Conservation (phyloP, 495 filamentous ascomycete species). For the Mytilinidion resinicola region DNA sequence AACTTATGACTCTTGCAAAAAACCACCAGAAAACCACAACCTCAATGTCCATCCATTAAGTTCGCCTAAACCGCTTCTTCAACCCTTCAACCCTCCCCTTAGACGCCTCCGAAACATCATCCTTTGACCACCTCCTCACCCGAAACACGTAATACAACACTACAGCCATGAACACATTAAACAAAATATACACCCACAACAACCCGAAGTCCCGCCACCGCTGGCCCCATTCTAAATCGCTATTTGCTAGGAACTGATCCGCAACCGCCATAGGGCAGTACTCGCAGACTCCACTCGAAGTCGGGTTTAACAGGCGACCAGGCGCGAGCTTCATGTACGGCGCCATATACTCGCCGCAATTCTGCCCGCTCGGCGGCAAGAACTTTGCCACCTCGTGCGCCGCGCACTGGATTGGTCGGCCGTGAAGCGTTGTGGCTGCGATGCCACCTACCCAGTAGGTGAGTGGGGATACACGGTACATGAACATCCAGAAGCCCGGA, state of each 20-base stretch:
- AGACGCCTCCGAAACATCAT: not conserved
- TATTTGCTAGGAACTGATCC: conserved; percentile 52
- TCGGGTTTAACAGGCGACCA: conserved; percentile 42
- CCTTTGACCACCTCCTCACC: not conserved
- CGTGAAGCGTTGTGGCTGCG: conserved; percentile 54
- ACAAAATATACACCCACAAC: conserved; percentile 7
- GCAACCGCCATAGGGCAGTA: conserved; percentile 57
- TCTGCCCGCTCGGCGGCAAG: conserved; percentile 46
- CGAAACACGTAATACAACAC: conserved; percentile 1
- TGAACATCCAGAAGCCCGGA: conserved; percentile 78
- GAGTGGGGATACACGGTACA: conserved; percentile 74
- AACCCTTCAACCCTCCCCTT: too few species aligned
- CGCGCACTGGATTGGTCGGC: conserved; percentile 52
- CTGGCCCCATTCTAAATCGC: conserved; percentile 48
- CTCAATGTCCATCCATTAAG: too few species aligned
- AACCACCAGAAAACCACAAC: too few species aligned
- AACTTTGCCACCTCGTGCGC: conserved; percentile 54
- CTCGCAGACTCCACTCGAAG: conserved; percentile 48
- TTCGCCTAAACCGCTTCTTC: too few species aligned
- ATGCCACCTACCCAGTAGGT: conserved; percentile 65
- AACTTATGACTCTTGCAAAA: too few species aligned
- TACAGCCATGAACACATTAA: conserved; percentile 6
- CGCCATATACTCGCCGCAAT: conserved; percentile 53
- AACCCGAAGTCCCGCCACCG: conserved; percentile 47
- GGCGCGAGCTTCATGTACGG: conserved; percentile 42